phyloP scores from a whole-genome alignment of 2,329 filamentous ascomycete genomes.

The Cercospora berteroae region DNA sequence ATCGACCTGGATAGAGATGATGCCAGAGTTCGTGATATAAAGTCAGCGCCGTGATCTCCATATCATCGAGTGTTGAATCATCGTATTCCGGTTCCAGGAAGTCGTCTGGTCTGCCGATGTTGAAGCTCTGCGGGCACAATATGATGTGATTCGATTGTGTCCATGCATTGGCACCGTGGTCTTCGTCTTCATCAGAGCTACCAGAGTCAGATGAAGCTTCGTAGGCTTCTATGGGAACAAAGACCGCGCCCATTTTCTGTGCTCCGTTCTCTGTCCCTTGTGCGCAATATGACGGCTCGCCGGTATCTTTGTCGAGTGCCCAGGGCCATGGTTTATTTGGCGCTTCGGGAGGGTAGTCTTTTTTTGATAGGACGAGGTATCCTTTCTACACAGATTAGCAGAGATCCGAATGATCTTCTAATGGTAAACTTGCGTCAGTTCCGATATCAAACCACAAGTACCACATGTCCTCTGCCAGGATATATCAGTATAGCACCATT shows the following conservation, averaged over 20 bases:
- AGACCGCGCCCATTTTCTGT: not conserved
- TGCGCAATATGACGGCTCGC: not conserved
- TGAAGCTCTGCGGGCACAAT: not conserved
- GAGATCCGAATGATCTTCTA: too few species aligned
- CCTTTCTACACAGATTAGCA: too few species aligned
- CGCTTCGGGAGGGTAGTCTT: not conserved
- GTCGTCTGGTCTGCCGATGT: not conserved
- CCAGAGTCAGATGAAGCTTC: not conserved
- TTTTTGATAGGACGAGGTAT: not conserved
- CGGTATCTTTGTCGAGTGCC: not conserved
- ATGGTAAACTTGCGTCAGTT: not conserved
- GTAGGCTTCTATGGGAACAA: not conserved
- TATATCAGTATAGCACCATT: too few species aligned
- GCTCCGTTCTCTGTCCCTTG: not conserved
- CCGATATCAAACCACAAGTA: not conserved
- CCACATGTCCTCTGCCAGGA: not conserved
- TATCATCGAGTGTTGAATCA: not conserved
- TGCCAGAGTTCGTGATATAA: slow-evolving; percentile 1
- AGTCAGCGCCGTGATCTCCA: not conserved
- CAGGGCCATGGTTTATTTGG: not conserved
- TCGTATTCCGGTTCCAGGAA: not conserved
- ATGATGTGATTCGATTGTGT: not conserved
- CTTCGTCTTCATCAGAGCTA: not conserved
- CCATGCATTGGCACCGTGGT: not conserved
- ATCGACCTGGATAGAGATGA: not conserved